phyloP scores from a whole-genome alignment of 106 monocot species.

The Agapanthus africanus region DNA sequence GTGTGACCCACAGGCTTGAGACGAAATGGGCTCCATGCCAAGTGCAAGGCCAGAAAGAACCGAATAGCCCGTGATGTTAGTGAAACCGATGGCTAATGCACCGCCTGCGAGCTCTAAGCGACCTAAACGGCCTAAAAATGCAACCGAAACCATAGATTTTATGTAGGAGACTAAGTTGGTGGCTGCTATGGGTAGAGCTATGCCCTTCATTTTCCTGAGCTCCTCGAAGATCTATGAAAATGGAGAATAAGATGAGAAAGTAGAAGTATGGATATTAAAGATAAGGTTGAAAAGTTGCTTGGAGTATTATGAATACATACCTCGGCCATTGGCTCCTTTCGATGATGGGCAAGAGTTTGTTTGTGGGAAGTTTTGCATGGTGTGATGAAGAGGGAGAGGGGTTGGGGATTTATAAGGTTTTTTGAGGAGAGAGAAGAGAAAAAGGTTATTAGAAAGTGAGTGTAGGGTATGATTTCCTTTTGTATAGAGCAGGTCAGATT shows the following conservation, averaged over 20 bases:
- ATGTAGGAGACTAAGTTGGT: conserved; percentile 44
- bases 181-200: conserved; percentile 32
- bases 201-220: conserved; percentile 32
- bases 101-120: conserved; percentile 47
- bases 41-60: conserved; percentile 11
- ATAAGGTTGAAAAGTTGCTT: background rate
- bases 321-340: conserved; percentile 13
- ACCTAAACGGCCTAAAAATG: conserved; percentile 42
- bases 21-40: conserved; percentile 12
- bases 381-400: conserved; percentile 1
- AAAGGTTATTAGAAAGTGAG: background rate
- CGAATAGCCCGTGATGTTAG: conserved; percentile 7
- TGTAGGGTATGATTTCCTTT: background rate
- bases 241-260: too few species aligned
- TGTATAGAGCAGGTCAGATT: background rate
- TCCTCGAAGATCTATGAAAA: conserved; percentile 32
- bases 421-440: background rate
- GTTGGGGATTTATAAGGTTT: background rate
- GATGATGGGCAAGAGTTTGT: background rate
- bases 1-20: conserved; percentile 4
- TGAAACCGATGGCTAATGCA: conserved; percentile 50
- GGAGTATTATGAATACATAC: conserved; percentile 8
- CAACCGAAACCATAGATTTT: conserved; percentile 45
- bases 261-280: too few species aligned
- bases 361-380: background rate